Evolutionary conservation across 1,284 basidiomycete species (phyloP).

Genomic region (Pyrrhoderma noxium): DNA sequence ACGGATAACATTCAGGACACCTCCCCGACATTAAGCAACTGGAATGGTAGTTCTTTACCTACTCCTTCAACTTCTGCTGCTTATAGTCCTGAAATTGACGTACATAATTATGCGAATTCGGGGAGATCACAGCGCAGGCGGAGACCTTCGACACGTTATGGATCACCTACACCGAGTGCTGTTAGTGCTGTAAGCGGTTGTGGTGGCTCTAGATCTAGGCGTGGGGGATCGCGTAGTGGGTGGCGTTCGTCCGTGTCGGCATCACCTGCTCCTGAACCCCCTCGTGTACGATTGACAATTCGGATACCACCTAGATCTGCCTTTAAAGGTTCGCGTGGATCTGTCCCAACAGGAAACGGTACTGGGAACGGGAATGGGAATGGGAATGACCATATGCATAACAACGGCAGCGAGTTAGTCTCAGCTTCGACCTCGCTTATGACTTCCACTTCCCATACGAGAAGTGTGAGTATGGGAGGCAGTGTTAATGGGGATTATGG

Average conservation of each 20-base stretch:
- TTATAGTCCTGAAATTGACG: not conserved
- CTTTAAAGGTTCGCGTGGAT: not conserved
- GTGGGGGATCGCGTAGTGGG: not conserved
- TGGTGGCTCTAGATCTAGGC: not conserved
- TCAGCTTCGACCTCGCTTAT: constrained; percentile 6
- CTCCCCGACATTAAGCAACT: no score
- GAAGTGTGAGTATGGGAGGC: not conserved
- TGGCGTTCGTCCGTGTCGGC: not conserved
- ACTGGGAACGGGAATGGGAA: no score
- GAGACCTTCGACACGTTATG: constrained; percentile 8
- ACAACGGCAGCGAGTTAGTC: not conserved
- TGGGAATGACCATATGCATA: not conserved
- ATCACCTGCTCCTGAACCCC: not conserved
- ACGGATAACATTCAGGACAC: no score
- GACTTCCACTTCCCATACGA: not conserved
- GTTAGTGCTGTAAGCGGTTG: not conserved
- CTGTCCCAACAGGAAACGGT: no score
- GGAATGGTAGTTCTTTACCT: no score
- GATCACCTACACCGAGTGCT: constrained; percentile 3
- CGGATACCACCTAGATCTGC: constrained; percentile 11
- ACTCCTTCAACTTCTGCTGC: not conserved
- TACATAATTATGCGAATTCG: not conserved
- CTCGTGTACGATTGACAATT: constrained; percentile 10
- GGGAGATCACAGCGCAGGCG: constrained; percentile 7
- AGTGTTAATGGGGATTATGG: no score